Evolutionary conservation across 108 stramenopile species (phyloP).

Genomic region (Cyclotella atomus): DNA sequence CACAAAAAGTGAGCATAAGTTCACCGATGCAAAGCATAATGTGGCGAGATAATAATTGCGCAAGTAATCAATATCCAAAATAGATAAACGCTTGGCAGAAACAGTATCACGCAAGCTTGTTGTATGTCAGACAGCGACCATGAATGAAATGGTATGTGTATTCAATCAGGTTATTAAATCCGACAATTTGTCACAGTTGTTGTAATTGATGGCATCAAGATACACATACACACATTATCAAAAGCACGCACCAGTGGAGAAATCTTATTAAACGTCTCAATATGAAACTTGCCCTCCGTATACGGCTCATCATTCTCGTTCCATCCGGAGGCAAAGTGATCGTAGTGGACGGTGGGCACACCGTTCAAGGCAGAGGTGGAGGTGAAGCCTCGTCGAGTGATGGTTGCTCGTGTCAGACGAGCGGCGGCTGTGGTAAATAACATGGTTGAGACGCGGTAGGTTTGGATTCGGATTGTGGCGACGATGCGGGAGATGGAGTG

Average conservation of each 20-base stretch:
- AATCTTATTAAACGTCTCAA: slow-evolving; percentile 93
- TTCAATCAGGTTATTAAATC: slow-evolving; percentile 22
- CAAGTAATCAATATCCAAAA: slow-evolving; percentile 11
- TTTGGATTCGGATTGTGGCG: neutral
- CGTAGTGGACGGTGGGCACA: slow-evolving; percentile 6
- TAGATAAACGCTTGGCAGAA: slow-evolving; percentile 12
- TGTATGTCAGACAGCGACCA: slow-evolving; percentile 34
- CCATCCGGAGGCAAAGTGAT: slow-evolving; percentile 20
- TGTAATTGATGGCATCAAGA: neutral
- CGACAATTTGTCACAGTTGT: neutral
- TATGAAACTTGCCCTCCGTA: slow-evolving; percentile 75
- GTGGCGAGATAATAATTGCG: slow-evolving; percentile 17
- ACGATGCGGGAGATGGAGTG: neutral
- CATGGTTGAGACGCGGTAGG: slow-evolving; percentile 1
- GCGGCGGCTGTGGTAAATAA: neutral
- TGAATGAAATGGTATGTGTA: slow-evolving; percentile 3
- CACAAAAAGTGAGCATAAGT: too few relatives aligned
- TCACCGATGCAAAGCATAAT: neutral
- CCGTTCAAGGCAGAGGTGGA: neutral
- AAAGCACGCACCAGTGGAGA: slow-evolving; percentile 53
- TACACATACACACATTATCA: too few relatives aligned
- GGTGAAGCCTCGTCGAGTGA: slow-evolving; percentile 6
- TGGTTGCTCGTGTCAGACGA: neutral
- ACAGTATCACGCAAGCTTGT: slow-evolving; percentile 14
- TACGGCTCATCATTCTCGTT: neutral